Evolutionary conservation across 2,329 filamentous ascomycete genomes (phyloP), one percentile per base, ranked within the genome.

Genomic region (Microdochium trichocladiopsis): DNA sequence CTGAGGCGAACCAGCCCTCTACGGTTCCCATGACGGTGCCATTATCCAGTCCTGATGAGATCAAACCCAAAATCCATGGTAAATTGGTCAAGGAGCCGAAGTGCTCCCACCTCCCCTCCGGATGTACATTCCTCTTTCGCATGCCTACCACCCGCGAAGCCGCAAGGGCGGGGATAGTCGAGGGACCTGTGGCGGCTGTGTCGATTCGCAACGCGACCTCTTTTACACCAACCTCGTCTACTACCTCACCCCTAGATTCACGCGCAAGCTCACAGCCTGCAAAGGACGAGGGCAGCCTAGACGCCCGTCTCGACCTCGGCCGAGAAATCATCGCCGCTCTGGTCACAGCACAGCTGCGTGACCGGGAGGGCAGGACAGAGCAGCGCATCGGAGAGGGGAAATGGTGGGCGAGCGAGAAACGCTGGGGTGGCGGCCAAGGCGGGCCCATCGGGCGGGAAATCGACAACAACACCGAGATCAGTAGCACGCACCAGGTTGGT

Each of bases 391-490:
- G 82, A 2, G 73, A 82, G 51, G 77, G 72, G 18, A 69, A 77
- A 54, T 86, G 83, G 83, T 86, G 83, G 83, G 74, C 80, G 1
- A 76, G 73, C 8, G 75, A 73, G 58, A 78, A 73, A 31, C 76
- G 83, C 52, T 86, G 83, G 83, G 83, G 83, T 50, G 83, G 83
- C 48, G 82, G 81, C 2, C 61, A 76, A 9, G 83, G 83, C 28
- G 83, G 83, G 0, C 79, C 81, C 2, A 84, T 86, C 55, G 83
- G 83, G 2, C 74, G 79, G 24, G 83, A 86, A 65, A 68, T 80
- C 28, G 79, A 82, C 47, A 21, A 45, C 18, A 18, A 45, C 18
- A 23, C 41, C 18, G 12, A 9, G n/a, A 41, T 16, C n/a, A 41
- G 36, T 8, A 45, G 41, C 21, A 45, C 3, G 14, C n/a, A 18